Evolutionary conservation across 1,139 yeast species (phyloP), one percentile per base, ranked within the genome.

Genomic region (Saccharomycopsis hybrid): DNA sequence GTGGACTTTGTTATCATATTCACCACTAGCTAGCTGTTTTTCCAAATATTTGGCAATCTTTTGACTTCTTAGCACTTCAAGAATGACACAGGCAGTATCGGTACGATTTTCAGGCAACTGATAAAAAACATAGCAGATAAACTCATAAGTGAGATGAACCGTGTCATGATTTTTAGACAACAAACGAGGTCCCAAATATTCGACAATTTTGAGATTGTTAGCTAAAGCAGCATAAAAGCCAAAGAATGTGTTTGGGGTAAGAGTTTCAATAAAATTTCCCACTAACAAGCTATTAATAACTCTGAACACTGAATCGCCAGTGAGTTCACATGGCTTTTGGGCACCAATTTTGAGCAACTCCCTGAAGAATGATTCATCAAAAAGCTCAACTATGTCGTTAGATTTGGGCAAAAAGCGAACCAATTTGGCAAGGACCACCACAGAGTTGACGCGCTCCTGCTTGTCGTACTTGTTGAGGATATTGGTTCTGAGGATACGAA

Each of bases 401-500:
- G 42, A 25, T 25, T 37, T 27, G 7, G 53, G 53, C 31, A 52
- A 38, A 11, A 13, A 11, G 5, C 31, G 32, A 7, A 41, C 32
- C 29, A 52, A 9, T 27, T 50, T 49, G 18, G 48, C 50, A 4
- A 52, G n/a, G 9, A 52, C 53, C 8, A 55, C 51, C 13, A 52
- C 53, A n/a, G 47, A 33, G 36, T 52, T 52, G 8, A 52, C 55
- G 9, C 49, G 40, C 25, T 52, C 55, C 36, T 52, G 55, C 35
- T 49, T 55, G 43, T 50, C 51, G 27, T 40, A 24, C 18, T 47
- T 46, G 28, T 46, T 44, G 36, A 47, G 25, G 25, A 49, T 38
- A 24, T 44, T 46, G 4, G 44, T 36, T 13, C 39, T 9, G 7
- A 36, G 24, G 7, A 13, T 13, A 11, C 13, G 9, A 7, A 36